These are phyloP conservation scores for Linum lewisii DNA, from an alignment of 345 rosid genomes.

Conservation along the genomic window DNA sequence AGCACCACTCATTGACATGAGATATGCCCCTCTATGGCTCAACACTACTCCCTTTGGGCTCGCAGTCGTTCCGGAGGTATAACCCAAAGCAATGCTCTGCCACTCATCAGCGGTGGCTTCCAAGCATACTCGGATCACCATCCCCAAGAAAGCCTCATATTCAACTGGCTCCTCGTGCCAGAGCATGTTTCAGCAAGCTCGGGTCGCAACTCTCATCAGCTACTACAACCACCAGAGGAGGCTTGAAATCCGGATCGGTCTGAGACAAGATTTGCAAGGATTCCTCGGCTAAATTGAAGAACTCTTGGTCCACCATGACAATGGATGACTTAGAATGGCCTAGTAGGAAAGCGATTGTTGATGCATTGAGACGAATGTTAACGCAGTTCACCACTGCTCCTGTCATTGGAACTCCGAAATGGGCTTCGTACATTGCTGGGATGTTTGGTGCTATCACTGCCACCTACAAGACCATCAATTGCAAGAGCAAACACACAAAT, in stretches of 20 bases:
- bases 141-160: conserved; percentile 67
- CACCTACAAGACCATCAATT: conserved; percentile 44
- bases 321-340: conserved; percentile 56
- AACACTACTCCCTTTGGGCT: conserved; percentile 88
- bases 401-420: conserved; percentile 87
- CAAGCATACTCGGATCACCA: conserved; percentile 67
- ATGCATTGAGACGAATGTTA: conserved; percentile 75
- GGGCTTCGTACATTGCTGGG: conserved; percentile 81
- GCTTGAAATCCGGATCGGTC: conserved; percentile 34
- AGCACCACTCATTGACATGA: conserved; percentile 57
- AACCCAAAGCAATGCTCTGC: conserved; percentile 90
- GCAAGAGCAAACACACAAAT: background rate
- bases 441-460: conserved; percentile 78
- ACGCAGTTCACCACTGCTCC: conserved; percentile 77
- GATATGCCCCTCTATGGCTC: conserved; percentile 81
- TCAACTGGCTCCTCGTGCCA: conserved; percentile 68
- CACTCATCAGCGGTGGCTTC: conserved; percentile 92
- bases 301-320: conserved; percentile 86
- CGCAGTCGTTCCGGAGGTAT: conserved; percentile 95
- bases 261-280: conserved; percentile 54
- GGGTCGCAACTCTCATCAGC: conserved; percentile 69
- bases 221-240: conserved; percentile 60
- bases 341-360: conserved; percentile 65
- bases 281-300: conserved; percentile 56
- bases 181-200: conserved; percentile 34